Evolutionary conservation across 371 early-diverging fungal genomes (phyloP).

Genomic region (Blakeslea trispora): DNA sequence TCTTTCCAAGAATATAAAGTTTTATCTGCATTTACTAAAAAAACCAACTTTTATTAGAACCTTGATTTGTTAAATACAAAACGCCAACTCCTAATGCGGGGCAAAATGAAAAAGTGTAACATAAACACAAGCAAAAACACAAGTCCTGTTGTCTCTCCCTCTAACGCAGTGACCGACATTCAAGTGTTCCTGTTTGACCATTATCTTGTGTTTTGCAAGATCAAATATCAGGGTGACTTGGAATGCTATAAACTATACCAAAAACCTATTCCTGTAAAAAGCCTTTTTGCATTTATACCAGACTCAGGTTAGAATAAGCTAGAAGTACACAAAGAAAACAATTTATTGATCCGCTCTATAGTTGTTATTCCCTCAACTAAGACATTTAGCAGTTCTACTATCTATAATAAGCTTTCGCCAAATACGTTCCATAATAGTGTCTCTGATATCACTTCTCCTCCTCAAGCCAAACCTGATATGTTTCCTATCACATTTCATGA

Average conservation of each 20-base stretch:
- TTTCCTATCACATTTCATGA: slow-evolving; percentile 56
- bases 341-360: neutral
- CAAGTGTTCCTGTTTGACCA: slow-evolving; percentile 89
- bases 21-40: neutral
- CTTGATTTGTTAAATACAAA: slow-evolving; percentile 73
- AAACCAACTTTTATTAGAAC: slow-evolving; percentile 48
- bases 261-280: slow-evolving; percentile 69
- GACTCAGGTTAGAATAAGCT: slow-evolving; percentile 21
- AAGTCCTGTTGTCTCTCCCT: slow-evolving; percentile 28
- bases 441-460: neutral
- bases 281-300: slow-evolving; percentile 57
- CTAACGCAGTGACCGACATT: slow-evolving; percentile 54
- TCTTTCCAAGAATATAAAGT: neutral
- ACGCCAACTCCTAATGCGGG: slow-evolving; percentile 77
- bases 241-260: slow-evolving; percentile 46
- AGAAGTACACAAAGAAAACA: neutral
- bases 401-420: slow-evolving; percentile 27
- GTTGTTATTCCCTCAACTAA: slow-evolving; percentile 7
- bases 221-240: slow-evolving; percentile 37
- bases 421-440: slow-evolving; percentile 52
- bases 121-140: slow-evolving; percentile 51
- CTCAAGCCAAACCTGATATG: slow-evolving; percentile 22
- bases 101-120: slow-evolving; percentile 72
- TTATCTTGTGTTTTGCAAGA: slow-evolving; percentile 79
- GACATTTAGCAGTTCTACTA: neutral